phyloP scores from a whole-genome alignment of 805 yeast genomes.

The Yarrowia hollandica region DNA sequence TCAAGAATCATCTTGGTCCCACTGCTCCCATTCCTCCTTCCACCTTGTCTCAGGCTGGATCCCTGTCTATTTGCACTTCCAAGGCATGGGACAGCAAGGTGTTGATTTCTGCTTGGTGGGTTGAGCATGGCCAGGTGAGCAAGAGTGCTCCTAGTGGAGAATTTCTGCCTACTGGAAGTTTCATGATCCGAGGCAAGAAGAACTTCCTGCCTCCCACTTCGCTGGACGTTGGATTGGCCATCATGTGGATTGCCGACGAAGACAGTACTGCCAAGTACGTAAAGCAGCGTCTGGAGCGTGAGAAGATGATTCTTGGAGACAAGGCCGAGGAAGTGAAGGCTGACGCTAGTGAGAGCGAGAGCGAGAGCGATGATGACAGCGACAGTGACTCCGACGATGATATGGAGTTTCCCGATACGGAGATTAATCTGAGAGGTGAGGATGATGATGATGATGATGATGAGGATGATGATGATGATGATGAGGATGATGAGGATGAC shows the following conservation, averaged over 20 bases:
- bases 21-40: slow-evolving; percentile 64
- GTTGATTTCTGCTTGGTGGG: slow-evolving; percentile 82
- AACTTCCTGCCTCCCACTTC: slow-evolving; percentile 70
- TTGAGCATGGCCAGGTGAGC: slow-evolving; percentile 65
- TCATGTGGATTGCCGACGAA: slow-evolving; percentile 70
- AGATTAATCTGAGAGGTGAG: slow-evolving; percentile 34
- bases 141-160: slow-evolving; percentile 54
- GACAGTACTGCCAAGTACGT: slow-evolving; percentile 46
- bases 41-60: slow-evolving; percentile 86
- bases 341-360: slow-evolving; percentile 31
- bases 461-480: slow-evolving; percentile 14
- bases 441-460: slow-evolving; percentile 21
- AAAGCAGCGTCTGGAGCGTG: slow-evolving; percentile 32
- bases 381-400: slow-evolving; percentile 37
- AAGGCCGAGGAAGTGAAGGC: slow-evolving; percentile 33
- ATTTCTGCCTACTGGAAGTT: slow-evolving; percentile 60
- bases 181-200: slow-evolving; percentile 55
- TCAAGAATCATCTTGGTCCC: slow-evolving; percentile 68
- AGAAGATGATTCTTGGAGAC: slow-evolving; percentile 30
- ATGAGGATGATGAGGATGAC: slow-evolving; percentile 9
- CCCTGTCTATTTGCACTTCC: slow-evolving; percentile 73
- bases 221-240: slow-evolving; percentile 84
- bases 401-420: slow-evolving; percentile 39
- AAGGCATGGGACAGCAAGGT: slow-evolving; percentile 88
- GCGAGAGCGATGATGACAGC: neutral